A percentile compares a stretch with the other conserved stretches of the same genome.
These are phyloP conservation scores for Allantophomopsis cytisporea DNA, from an alignment of 2,329 filamentous ascomycete species.

Conservation along the genomic window DNA sequence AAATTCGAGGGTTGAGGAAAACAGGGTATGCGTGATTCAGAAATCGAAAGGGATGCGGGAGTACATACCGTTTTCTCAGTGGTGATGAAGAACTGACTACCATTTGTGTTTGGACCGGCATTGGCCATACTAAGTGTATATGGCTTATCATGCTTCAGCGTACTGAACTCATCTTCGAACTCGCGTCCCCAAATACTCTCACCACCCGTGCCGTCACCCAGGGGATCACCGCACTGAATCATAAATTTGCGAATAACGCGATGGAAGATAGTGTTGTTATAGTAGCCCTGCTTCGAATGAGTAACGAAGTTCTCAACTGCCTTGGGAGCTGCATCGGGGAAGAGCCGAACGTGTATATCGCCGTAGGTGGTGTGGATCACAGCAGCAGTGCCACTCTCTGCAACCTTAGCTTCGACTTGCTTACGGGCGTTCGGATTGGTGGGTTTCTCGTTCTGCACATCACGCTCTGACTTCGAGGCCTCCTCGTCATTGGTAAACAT, in stretches of 20 bases:
- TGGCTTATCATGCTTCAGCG: constrained; percentile 83
- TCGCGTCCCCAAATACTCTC: constrained; percentile 88
- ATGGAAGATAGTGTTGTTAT: constrained; percentile 97
- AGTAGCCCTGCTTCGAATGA: constrained; percentile 80
- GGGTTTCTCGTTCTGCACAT: constrained; percentile 92
- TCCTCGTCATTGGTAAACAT: constrained; percentile 91
- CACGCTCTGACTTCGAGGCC: constrained; percentile 69
- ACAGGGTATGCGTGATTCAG: not conserved
- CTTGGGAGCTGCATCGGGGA: constrained; percentile 84
- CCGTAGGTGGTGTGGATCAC: constrained; percentile 86
- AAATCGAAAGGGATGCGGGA: not conserved
- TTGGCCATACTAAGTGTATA: constrained; percentile 98
- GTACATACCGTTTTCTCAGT: constrained; percentile 77
- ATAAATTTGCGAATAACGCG: constrained; percentile 97
- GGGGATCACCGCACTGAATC: constrained; percentile 79
- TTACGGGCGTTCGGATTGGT: constrained; percentile 44
- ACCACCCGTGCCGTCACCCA: constrained; percentile 81
- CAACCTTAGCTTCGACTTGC: constrained; percentile 41
- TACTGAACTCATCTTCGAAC: constrained; percentile 89
- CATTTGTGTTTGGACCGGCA: constrained; percentile 88
- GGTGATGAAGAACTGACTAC: constrained; percentile 95
- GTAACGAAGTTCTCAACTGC: constrained; percentile 96
- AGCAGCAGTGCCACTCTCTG: constrained; percentile 65
- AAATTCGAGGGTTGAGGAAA: not conserved
- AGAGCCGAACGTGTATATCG: constrained; percentile 86